Base-by-base conservation (phyloP, 306 rosid genomes). In the Vicia villosa region DNA sequence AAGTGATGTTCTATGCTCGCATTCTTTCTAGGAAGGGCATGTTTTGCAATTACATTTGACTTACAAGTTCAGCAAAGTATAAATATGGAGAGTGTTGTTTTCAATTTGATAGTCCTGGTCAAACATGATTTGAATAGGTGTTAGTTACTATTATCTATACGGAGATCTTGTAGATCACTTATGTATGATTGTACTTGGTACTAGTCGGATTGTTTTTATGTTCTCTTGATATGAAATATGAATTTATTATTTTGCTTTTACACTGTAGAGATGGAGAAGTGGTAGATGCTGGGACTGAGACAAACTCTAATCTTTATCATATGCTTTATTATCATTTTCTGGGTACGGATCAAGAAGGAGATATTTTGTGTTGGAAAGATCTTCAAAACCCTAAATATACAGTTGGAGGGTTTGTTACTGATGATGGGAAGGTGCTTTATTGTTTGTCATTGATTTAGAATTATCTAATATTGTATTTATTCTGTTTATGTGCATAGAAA, bases 241-340 rank as follows among this genome's bases (percentile, higher is more conserved):
- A 68, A 77, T 58, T 24, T 45, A 45, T 38, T 26, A 59, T 65
- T 6, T 36, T 82, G 72, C 58, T 73, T 58, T 70, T 65, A 52
- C 82, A 2, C 20, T 81, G 82, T 68, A 93, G 99, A 60, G 88
- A 87, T 76, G 89, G 89, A 78, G 89, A 77, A 64, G 63, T 66
- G 57, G 65, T 76, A 66, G 96, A 91, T 69, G 99, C 99, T 74
- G 99, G 99, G 70, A 90, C 99, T 4, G 97, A 91, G 79, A 94
- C 97, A 16, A 70, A 88, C 24, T 32, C 89, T 72, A 94, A 91
- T 80, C 95, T 94, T 68, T 70, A 88, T 80, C 92, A 88, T 46
- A 86, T 90, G 80, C 70, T 94, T 24, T 87, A 87, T 81, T 94
- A 94, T 80, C 99, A 94, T 81, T 79, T 86, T 63, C 73, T 94